Conservation (phyloP, 257 asterid genomes). For the Penstemon barbatus region DNA sequence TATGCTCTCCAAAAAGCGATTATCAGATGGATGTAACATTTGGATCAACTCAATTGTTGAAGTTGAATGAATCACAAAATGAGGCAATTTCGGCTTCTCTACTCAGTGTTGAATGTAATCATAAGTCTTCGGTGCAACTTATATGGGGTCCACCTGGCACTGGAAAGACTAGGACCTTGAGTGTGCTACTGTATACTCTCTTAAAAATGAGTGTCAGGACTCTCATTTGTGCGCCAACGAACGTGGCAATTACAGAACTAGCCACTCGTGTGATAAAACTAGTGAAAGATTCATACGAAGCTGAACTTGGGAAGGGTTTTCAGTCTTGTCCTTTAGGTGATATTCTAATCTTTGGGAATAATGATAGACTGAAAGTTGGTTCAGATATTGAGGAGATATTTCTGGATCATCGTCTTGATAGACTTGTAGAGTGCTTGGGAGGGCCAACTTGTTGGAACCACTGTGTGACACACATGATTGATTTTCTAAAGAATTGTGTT, state of each 20-base stretch:
- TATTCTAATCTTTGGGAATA: slow-evolving; percentile 37
- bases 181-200: slow-evolving; percentile 43
- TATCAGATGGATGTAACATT: slow-evolving; percentile 18
- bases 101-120: slow-evolving; percentile 21
- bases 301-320: slow-evolving; percentile 14
- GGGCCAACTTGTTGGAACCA: slow-evolving; percentile 34
- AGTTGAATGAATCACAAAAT: slow-evolving; percentile 46
- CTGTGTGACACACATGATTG: slow-evolving; percentile 30
- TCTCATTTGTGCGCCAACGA: slow-evolving; percentile 63
- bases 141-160: slow-evolving; percentile 77
- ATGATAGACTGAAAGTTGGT: slow-evolving; percentile 28
- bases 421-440: slow-evolving; percentile 36
- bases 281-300: slow-evolving; percentile 27
- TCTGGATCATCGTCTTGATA: slow-evolving; percentile 36
- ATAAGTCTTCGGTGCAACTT: slow-evolving; percentile 37
- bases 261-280: slow-evolving; percentile 48
- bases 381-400: slow-evolving; percentile 32
- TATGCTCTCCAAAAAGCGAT: slow-evolving; percentile 21
- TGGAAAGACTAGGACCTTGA: slow-evolving; percentile 52
- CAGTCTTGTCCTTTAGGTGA: slow-evolving; percentile 36
- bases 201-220: slow-evolving; percentile 45
- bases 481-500: slow-evolving; percentile 29
- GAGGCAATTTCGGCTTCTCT: slow-evolving; percentile 42
- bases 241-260: slow-evolving; percentile 54
- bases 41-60: slow-evolving; percentile 21